Conservation (phyloP, 257 asterid species). For the Ocimum tenuiflorum region DNA sequence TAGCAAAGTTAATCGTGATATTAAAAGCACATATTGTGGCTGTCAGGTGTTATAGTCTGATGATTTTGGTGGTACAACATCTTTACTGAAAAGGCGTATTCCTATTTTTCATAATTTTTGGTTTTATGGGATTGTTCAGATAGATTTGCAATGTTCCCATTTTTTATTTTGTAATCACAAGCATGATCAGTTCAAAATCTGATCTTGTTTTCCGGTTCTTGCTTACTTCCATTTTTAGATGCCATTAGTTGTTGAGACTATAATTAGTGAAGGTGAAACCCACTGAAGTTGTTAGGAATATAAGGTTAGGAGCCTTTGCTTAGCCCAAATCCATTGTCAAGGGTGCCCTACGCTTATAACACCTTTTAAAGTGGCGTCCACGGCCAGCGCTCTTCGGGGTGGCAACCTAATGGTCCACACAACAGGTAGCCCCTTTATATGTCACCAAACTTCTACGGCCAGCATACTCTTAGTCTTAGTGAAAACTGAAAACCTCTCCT, state of each 20-base stretch:
- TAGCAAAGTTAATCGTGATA: neutral
- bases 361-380: too few relatives aligned
- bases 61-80: constrained; percentile 3
- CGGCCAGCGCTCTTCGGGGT: too few relatives aligned
- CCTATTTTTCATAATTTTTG: neutral
- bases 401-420: too few relatives aligned
- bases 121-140: neutral
- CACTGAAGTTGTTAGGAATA: neutral
- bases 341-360: too few relatives aligned
- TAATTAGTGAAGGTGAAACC: neutral
- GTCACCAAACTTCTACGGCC: too few relatives aligned
- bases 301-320: too few relatives aligned
- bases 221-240: neutral
- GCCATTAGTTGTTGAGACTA: neutral
- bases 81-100: neutral
- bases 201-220: neutral
- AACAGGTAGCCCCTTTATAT: too few relatives aligned
- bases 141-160: neutral
- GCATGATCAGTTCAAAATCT: neutral
- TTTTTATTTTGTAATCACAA: neutral
- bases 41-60: neutral
- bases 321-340: too few relatives aligned
- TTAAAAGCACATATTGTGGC: neutral
- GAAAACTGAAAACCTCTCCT: too few relatives aligned
- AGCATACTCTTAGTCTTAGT: too few relatives aligned